These are phyloP conservation scores for Adansonia gregorii DNA, from an alignment of 441 rosid species.

Conservation along the genomic window DNA sequence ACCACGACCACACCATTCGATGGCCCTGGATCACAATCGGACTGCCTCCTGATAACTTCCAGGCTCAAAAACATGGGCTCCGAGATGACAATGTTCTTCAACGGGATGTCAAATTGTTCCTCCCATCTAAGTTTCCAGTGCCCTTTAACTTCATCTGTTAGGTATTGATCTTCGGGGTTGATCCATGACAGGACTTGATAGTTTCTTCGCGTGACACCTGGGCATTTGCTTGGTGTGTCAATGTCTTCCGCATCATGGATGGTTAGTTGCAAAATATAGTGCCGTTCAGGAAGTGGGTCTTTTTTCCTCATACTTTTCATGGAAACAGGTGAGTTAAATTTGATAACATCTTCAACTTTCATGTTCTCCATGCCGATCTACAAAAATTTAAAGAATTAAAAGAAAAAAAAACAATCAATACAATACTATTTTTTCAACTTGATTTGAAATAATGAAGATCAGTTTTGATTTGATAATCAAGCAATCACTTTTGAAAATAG, in stretches of 20 bases:
- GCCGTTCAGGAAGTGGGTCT: neutral
- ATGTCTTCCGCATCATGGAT: constrained; percentile 28
- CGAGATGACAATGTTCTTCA: neutral
- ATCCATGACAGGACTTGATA: constrained; percentile 15
- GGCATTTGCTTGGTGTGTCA: constrained; percentile 4
- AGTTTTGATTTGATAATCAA: no score
- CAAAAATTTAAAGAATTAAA: neutral
- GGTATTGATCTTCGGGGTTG: neutral
- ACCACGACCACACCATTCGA: constrained; percentile 24
- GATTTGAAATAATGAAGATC: no score
- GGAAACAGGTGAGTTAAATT: no score
- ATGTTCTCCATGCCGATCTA: neutral
- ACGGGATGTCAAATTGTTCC: neutral
- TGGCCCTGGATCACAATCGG: constrained; percentile 28
- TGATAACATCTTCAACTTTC: neutral
- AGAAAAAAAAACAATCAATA: neutral
- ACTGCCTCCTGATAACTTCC: constrained; percentile 26
- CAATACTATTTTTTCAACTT: neutral
- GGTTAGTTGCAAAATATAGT: neutral
- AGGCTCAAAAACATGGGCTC: constrained; percentile 15
- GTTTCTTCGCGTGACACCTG: neutral
- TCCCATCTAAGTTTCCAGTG: constrained; percentile 19
- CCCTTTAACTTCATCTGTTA: neutral
- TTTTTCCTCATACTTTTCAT: neutral
- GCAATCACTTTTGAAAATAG: no score